Evolutionary conservation across 352 stramenopile species (phyloP), one percentile per base, ranked within the genome.

Genomic region (Sclerospora graminicola): DNA sequence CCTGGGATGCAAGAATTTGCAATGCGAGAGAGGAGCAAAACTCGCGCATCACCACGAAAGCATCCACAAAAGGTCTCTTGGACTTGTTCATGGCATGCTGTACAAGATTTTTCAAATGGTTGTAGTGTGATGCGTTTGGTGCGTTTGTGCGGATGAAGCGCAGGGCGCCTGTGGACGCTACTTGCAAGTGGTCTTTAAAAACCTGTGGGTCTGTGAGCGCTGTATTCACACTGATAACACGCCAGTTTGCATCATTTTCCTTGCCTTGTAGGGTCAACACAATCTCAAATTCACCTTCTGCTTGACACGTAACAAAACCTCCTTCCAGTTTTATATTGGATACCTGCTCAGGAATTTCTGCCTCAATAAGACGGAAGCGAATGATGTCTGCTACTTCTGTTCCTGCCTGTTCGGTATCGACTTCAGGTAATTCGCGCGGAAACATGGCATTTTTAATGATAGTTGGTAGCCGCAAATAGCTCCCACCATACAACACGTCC

Each of bases 81-180:
- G 80, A 85, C 48, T 87, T 81, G 57, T 89, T 89, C 70, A 92
- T 88, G n/a, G 68, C 60, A 21, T 73, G 77, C 41, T 92, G 80
- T 35, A 92, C 75, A 20, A 92, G 59, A 40, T 89, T 87, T 46
- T 82, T 83, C 36, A 92, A 50, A 47, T 92, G 80, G 37, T 84
- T 82, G 58, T 86, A 88, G 46, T 92, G 77, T 5, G 57, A 58
- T 19, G 66, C 41, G n/a, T 64, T 84, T 8, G 80, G 80, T 21
- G 77, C 72, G 42, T 75, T 88, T 8, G 66, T 76, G 44, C 82
- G 76, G 48, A 89, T 89, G 51, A 88, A 89, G 15, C 72, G 76
- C 28, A 91, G 43, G 6, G 65, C 60, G 32, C 63, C 88, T 5
- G 73, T 85, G 5, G 75, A 87, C 13, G 73, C 75, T 4, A 51